These are phyloP conservation scores for Ceratopteris richardii DNA, from an alignment of 75 land plant species.

Conservation along the genomic window DNA sequence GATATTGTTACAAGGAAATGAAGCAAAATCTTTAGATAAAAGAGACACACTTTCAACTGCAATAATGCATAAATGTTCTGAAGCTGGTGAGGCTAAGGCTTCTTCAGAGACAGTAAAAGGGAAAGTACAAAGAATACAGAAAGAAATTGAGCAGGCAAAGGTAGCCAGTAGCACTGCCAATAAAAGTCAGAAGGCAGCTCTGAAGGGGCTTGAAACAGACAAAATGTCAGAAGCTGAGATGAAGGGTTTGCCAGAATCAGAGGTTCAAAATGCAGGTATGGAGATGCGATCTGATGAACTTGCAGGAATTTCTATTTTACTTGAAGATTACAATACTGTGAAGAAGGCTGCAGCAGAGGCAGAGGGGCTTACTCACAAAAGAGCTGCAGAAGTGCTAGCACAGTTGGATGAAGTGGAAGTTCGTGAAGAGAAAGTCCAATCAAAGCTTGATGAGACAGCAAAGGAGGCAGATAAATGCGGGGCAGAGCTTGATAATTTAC, in stretches of 20 bases:
- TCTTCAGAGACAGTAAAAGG: constrained; percentile 31
- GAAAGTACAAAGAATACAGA: constrained; percentile 30
- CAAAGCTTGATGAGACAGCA: constrained; percentile 29
- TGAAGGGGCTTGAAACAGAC: constrained; percentile 56
- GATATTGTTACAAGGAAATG: neutral
- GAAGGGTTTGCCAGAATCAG: constrained; percentile 20
- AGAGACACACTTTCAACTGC: constrained; percentile 1
- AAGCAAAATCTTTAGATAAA: constrained; percentile 2
- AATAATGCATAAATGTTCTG: constrained; percentile 16
- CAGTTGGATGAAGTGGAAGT: constrained; percentile 57
- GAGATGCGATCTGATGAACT: neutral
- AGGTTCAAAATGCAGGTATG: neutral
- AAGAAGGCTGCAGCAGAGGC: constrained; percentile 28
- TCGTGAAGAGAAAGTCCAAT: constrained; percentile 37
- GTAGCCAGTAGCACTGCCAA: constrained; percentile 36
- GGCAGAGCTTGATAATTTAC: constrained; percentile 38
- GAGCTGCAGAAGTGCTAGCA: constrained; percentile 54
- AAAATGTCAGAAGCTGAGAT: constrained; percentile 48
- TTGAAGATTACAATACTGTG: constrained; percentile 49
- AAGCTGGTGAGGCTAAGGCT: constrained; percentile 37
- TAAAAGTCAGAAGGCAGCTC: constrained; percentile 41
- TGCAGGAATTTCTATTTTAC: constrained; percentile 27
- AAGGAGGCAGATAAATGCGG: constrained; percentile 42
- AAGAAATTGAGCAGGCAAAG: constrained; percentile 41
- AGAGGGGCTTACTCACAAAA: constrained; percentile 50